phyloP scores from a whole-genome alignment of 23 red algal species.

The Cyanidium caldarium region DNA sequence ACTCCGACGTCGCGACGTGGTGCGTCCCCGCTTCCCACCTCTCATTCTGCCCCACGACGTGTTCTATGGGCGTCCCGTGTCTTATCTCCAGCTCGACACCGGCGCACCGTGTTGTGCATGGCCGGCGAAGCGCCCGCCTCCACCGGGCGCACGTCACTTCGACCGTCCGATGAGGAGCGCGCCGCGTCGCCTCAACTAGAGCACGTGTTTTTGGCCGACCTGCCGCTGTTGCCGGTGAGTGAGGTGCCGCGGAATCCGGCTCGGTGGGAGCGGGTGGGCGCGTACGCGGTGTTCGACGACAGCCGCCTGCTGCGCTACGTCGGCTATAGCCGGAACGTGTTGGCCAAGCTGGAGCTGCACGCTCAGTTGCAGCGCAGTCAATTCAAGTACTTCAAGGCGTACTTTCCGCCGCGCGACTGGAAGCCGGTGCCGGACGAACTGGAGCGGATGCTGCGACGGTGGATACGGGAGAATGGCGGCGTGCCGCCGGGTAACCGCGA shows the following conservation, averaged over 20 bases:
- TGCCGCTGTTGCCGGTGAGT: not conserved
- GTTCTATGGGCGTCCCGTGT: no score
- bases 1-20: no score
- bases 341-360: slow-evolving; percentile 31
- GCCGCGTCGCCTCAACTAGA: no score
- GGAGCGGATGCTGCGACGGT: slow-evolving; percentile 39
- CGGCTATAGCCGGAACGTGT: slow-evolving; percentile 43
- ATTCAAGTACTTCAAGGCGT: not conserved
- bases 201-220: not conserved
- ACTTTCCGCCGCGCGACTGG: not conserved
- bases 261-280: slow-evolving; percentile 7
- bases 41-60: no score
- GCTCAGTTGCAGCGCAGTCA: not conserved
- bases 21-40: no score
- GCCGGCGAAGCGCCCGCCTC: no score
- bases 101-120: no score
- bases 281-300: slow-evolving; percentile 30
- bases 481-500: slow-evolving; percentile 33
- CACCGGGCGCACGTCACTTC: no score
- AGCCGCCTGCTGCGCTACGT: slow-evolving; percentile 19
- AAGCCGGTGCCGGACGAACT: slow-evolving; percentile 24
- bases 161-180: no score
- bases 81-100: no score
- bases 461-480: slow-evolving; percentile 51
- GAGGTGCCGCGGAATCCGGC: not conserved